Evolutionary conservation across 2,329 filamentous ascomycete species (phyloP).

Genomic region (Volutella citrinella): DNA sequence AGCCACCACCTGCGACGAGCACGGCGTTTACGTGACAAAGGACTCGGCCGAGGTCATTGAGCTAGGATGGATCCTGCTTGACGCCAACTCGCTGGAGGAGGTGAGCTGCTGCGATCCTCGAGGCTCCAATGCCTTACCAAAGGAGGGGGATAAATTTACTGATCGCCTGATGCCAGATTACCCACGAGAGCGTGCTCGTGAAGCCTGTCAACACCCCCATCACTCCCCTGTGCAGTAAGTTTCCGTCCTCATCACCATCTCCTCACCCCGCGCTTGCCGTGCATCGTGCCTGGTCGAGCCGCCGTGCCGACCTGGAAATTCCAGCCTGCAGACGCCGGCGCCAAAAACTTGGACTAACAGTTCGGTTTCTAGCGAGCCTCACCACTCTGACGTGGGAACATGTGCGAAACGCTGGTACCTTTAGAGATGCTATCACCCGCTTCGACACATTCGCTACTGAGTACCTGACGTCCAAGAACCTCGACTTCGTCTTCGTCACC

Average conservation of each 20-base stretch:
- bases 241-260: constrained; percentile 31
- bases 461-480: constrained; percentile 83
- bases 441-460: constrained; percentile 94
- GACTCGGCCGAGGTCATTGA: constrained; percentile 99
- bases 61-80: constrained; percentile 94
- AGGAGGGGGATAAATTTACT: no score
- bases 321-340: no score
- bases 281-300: constrained; percentile 15
- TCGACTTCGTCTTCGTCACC: constrained; percentile 97
- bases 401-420: constrained; percentile 94
- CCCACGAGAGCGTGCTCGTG: constrained; percentile 93
- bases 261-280: constrained; percentile 17
- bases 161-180: constrained; percentile 66
- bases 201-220: constrained; percentile 99
- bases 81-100: constrained; percentile 89
- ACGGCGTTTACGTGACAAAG: constrained; percentile 98
- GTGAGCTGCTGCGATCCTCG: constrained; percentile 49
- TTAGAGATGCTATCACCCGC: constrained; percentile 92
- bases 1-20: constrained; percentile 97
- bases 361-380: constrained; percentile 68
- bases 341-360: constrained; percentile 15
- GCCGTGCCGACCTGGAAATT: no score
- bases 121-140: constrained; percentile 8
- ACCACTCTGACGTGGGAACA: constrained; percentile 99
- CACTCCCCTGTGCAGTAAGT: constrained; percentile 97